Conservation (phyloP, 176 grass and related monocot genomes). For the Oryza nivara region DNA sequence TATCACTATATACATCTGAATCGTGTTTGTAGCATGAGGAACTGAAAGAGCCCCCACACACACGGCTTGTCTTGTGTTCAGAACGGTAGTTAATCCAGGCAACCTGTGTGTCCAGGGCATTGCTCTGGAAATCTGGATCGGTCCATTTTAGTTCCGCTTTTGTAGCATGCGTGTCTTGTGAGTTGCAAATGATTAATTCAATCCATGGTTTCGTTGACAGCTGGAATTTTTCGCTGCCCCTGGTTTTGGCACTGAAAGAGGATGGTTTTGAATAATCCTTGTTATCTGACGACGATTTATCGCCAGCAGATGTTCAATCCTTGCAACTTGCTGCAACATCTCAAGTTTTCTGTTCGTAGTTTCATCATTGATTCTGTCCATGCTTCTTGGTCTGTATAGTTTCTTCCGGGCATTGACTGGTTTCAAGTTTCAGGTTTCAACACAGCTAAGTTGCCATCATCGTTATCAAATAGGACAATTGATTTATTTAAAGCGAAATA, state of each 20-base stretch:
- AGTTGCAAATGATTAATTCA: neutral
- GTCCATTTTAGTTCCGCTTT: no score
- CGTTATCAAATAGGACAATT: neutral
- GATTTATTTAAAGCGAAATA: neutral
- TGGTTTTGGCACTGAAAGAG: neutral
- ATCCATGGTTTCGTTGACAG: neutral
- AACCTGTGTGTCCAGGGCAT: no score
- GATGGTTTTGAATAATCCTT: no score
- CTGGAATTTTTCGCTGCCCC: neutral
- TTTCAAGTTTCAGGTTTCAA: neutral
- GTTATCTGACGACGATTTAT: no score
- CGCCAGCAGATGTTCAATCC: no score
- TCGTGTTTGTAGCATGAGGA: neutral
- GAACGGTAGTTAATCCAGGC: no score
- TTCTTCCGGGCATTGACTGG: neutral
- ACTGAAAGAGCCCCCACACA: neutral
- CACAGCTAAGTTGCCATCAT: neutral
- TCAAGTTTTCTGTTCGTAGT: neutral
- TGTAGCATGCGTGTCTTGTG: no score
- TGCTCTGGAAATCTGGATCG: no score
- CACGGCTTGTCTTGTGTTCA: no score
- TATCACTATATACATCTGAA: neutral
- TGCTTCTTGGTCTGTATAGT: constrained; percentile 1
- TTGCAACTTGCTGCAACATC: no score
- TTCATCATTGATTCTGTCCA: neutral